Percentiles rank a stretch among this genome's conserved stretches.
phyloP scores from a whole-genome alignment of 163 green algal species.

The Chlamydomonas reinhardtii region DNA sequence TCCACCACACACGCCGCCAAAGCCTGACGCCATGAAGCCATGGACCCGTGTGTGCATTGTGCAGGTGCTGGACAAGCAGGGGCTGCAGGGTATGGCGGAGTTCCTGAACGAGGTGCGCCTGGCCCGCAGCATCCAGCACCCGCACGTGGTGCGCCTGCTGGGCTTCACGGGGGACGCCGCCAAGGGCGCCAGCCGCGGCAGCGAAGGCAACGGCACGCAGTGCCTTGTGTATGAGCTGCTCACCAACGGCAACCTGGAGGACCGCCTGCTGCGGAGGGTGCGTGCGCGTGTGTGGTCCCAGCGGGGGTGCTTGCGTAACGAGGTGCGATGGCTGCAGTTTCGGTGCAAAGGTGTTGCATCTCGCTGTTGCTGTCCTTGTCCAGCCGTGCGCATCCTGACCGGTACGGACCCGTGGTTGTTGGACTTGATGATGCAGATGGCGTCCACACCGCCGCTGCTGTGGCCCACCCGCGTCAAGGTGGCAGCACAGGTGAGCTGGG shows the following conservation, averaged over 20 bases:
- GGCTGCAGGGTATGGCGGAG: constrained; percentile 59
- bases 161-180: constrained; percentile 50
- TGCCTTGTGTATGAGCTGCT: constrained; percentile 70
- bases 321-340: background rate
- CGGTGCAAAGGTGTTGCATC: too few relatives aligned
- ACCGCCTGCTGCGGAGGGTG: constrained; percentile 51
- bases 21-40: too few relatives aligned
- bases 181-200: background rate
- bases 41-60: too few relatives aligned
- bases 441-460: constrained; percentile 5
- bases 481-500: constrained; percentile 1
- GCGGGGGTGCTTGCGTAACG: background rate
- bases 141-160: constrained; percentile 63
- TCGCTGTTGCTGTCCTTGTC: too few relatives aligned
- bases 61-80: constrained; percentile 60
- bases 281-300: background rate
- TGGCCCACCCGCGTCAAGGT: constrained; percentile 56
- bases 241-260: constrained; percentile 60
- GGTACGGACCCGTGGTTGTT: too few relatives aligned
- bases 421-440: too few relatives aligned
- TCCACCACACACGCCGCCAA: too few relatives aligned
- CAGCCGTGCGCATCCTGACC: too few relatives aligned
- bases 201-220: constrained; percentile 20
- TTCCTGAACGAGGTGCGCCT: constrained; percentile 63
- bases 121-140: constrained; percentile 53